These are phyloP conservation scores for Trametes cinnabarina DNA, from an alignment of 768 basidiomycete species.

Conservation along the genomic window DNA sequence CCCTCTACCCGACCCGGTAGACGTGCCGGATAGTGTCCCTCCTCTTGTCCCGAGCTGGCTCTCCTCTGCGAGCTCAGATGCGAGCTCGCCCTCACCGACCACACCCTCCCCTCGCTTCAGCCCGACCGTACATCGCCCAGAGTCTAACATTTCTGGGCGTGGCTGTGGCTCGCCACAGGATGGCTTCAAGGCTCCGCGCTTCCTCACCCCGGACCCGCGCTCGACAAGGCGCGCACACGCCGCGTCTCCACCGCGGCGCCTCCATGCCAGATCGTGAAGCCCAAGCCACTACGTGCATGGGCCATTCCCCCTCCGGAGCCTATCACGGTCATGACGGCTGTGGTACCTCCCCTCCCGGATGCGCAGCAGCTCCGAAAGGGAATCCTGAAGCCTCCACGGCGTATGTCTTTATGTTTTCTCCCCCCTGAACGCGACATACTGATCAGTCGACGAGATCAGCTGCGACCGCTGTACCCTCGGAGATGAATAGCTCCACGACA, in stretches of 20 bases:
- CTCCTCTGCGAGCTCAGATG: constrained; percentile 18
- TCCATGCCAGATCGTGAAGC: constrained; percentile 10
- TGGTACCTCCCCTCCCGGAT: not conserved
- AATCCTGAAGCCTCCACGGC: constrained; percentile 11
- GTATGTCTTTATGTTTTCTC: not conserved
- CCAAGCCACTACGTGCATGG: constrained; percentile 13
- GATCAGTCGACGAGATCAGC: constrained; percentile 1
- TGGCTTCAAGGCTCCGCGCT: not conserved
- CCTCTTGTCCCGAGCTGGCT: constrained; percentile 12
- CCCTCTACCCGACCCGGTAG: constrained; percentile 12
- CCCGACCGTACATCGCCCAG: not conserved
- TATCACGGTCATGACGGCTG: constrained; percentile 7
- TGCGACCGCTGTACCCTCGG: constrained; percentile 2
- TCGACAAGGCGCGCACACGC: constrained; percentile 4
- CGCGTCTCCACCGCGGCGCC: constrained; percentile 5
- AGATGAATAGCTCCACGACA: not conserved
- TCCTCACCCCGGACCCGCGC: constrained; percentile 2
- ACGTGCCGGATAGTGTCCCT: constrained; percentile 5
- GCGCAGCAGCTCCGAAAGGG: constrained; percentile 6
- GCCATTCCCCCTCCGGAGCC: constrained; percentile 1
- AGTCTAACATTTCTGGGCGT: not conserved
- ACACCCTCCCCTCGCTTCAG: constrained; percentile 8
- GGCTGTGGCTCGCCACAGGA: not conserved
- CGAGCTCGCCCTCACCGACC: constrained; percentile 13
- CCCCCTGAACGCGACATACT: not conserved